Evolutionary conservation across 768 basidiomycete species (phyloP), one percentile per base, ranked within the genome.

Genomic region (Infundibulicybe gibba): DNA sequence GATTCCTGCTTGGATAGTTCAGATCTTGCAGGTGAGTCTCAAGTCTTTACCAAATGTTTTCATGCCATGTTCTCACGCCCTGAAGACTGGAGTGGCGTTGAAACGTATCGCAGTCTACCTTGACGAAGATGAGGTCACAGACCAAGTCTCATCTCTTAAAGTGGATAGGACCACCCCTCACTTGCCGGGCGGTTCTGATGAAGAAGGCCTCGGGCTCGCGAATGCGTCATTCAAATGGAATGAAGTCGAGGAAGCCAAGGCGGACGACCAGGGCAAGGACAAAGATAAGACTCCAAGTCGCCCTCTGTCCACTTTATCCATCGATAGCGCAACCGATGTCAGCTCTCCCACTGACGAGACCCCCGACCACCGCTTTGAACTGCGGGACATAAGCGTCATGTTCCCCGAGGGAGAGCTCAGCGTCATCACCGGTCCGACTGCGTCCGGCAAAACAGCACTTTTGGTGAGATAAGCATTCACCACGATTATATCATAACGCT

Each of bases 381-480:
- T 94, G 32, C 64, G 63, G 44, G 83, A 92, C 58, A 68, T 92
- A 32, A 70, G 71, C 25, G 68, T 94, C 30, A 59, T 69, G 40
- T 93, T 94, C 68, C 90, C 91, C 0, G 75, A 83, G 32, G 81
- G 85, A 11, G 60, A 81, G 60, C 65, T 94, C 14, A 80, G 86
- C 0, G 65, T 93, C 6, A 71, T 93, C 45, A 85, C 84, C 17
- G 87, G 86, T 1, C 87, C 89, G 0, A 91, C 89, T 5, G 90
- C 88, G 5, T 81, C 81, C 37, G 90, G 90, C 1, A 94, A 94
- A 68, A 89, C 85, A 0, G 88, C 90, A 0, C 63, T 91, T 1
- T 71, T 92, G 44, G 83, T 83, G 53, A 33, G 79, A 63, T 9
- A 20, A 10, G 34, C 34, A 45, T 3, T 20, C 34, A 32, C 32